A percentile compares a stretch with the other conserved stretches of the same genome.
phyloP scores from a whole-genome alignment of 805 yeast genomes.

The Yarrowia sp. region DNA sequence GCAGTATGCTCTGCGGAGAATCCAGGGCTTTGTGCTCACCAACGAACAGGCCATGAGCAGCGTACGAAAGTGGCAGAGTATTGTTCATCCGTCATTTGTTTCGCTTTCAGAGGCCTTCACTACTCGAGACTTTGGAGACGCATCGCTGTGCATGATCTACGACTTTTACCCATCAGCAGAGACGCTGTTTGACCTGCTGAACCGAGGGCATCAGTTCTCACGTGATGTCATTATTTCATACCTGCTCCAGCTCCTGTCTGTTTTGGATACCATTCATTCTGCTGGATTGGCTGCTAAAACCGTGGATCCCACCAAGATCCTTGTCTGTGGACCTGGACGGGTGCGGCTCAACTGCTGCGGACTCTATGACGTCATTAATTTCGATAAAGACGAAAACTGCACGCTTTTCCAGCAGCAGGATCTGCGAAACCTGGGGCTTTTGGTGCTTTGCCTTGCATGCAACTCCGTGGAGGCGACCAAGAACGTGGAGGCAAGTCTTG shows the following conservation, averaged over 20 bases:
- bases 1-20: conserved; percentile 69
- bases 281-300: conserved; percentile 62
- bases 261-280: conserved; percentile 63
- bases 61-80: conserved; percentile 64
- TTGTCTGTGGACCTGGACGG: conserved; percentile 69
- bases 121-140: conserved; percentile 78
- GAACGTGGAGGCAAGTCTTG: conserved; percentile 27
- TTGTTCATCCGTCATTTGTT: conserved; percentile 52
- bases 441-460: conserved; percentile 56
- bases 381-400: conserved; percentile 32
- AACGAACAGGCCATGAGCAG: conserved; percentile 60
- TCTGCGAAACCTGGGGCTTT: conserved; percentile 54
- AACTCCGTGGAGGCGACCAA: conserved; percentile 29
- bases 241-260: conserved; percentile 69
- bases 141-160: conserved; percentile 70
- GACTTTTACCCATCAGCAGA: conserved; percentile 79
- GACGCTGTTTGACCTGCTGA: conserved; percentile 63
- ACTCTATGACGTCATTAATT: conserved; percentile 60
- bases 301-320: conserved; percentile 63
- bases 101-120: conserved; percentile 79
- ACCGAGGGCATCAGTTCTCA: conserved; percentile 48
- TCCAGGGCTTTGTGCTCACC: conserved; percentile 55
- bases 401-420: conserved; percentile 53
- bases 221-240: conserved; percentile 67
- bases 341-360: conserved; percentile 72